Conservation (phyloP, 495 filamentous ascomycete species). For the Poronia punctata region DNA sequence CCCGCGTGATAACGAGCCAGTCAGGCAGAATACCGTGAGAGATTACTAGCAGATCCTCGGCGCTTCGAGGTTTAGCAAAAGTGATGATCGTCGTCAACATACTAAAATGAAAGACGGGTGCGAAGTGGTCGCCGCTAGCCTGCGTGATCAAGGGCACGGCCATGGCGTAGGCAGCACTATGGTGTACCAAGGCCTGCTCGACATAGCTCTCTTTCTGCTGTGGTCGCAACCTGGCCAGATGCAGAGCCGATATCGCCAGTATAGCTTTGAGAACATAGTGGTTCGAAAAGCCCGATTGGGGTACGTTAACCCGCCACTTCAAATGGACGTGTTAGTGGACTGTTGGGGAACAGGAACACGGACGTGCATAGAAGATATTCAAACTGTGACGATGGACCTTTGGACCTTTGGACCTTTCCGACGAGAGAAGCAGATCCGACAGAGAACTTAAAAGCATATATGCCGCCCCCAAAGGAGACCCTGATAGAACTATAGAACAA, state of each 20-base stretch:
- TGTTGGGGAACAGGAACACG: too few relatives aligned
- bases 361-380: too few relatives aligned
- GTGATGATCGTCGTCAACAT: conserved; percentile 43
- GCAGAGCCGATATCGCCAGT: conserved; percentile 44
- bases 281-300: conserved; percentile 39
- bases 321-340: background rate
- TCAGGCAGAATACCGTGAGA: conserved; percentile 32
- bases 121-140: conserved; percentile 40
- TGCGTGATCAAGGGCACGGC: conserved; percentile 40
- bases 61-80: conserved; percentile 40
- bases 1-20: conserved; percentile 35
- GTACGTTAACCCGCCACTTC: conserved; percentile 30
- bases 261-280: conserved; percentile 46
- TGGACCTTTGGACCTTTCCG: too few relatives aligned
- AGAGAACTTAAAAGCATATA: background rate
- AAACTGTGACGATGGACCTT: too few relatives aligned
- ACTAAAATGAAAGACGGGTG: conserved; percentile 47
- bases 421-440: too few relatives aligned
- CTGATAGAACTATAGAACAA: background rate
- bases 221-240: conserved; percentile 37
- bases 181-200: conserved; percentile 41
- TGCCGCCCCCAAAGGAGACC: background rate
- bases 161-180: conserved; percentile 39
- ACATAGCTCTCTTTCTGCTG: conserved; percentile 33
- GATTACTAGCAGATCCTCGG: conserved; percentile 33